A percentile compares a stretch with the other conserved stretches of the same genome.
Conservation (phyloP, 2,329 filamentous ascomycete species). For the Fusarium multiceps region DNA sequence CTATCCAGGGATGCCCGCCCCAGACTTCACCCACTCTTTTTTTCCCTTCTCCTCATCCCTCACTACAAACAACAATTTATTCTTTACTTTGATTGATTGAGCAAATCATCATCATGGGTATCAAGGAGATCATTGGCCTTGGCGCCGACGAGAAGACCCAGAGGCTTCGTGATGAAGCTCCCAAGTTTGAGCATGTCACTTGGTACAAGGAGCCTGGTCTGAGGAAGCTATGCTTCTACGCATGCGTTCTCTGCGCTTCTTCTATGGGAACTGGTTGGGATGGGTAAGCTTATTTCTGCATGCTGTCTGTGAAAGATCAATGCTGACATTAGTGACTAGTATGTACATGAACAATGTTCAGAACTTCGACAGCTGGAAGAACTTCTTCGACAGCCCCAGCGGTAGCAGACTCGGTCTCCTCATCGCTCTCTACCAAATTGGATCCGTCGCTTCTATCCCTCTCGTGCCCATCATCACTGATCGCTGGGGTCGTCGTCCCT, state of each 20-base stretch:
- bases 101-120: slow-evolving; percentile 11
- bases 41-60: neutral
- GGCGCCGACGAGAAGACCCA: slow-evolving; percentile 26
- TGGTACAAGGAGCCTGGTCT: slow-evolving; percentile 69
- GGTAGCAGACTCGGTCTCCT: slow-evolving; percentile 60
- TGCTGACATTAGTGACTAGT: slow-evolving; percentile 67
- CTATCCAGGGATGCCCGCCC: slow-evolving; percentile 5
- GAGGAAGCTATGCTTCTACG: slow-evolving; percentile 62
- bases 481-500: slow-evolving; percentile 55
- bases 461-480: slow-evolving; percentile 60
- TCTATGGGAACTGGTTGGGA: slow-evolving; percentile 34
- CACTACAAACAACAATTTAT: slow-evolving; percentile 1
- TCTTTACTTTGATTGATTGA: neutral
- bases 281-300: slow-evolving; percentile 58
- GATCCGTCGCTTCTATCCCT: slow-evolving; percentile 60
- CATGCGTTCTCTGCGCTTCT: slow-evolving; percentile 21
- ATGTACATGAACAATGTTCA: slow-evolving; percentile 58
- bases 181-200: slow-evolving; percentile 64
- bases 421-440: slow-evolving; percentile 64
- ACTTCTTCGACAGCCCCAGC: slow-evolving; percentile 56
- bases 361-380: slow-evolving; percentile 65
- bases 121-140: slow-evolving; percentile 29
- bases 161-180: slow-evolving; percentile 54
- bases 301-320: slow-evolving; percentile 57
- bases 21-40: neutral